Conservation (phyloP, 305 asterid genomes). For the Solanum chacoense region DNA sequence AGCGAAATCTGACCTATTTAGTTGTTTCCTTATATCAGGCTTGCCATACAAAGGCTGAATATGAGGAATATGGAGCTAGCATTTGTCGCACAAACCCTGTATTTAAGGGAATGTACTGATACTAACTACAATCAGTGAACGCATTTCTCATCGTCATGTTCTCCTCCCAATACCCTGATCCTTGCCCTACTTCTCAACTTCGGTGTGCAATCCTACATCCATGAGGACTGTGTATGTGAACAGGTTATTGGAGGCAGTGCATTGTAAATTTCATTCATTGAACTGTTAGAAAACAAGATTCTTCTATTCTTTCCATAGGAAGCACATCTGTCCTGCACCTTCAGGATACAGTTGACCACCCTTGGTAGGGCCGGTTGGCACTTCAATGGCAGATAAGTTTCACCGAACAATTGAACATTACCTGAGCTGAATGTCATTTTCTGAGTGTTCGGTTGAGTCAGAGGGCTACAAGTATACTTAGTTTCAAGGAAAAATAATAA, state of each 20-base stretch:
- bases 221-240: constrained; percentile 2
- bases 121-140: neutral
- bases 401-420: neutral
- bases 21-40: constrained; percentile 35
- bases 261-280: constrained; percentile 5
- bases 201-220: neutral
- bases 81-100: constrained; percentile 92
- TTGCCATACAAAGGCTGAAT: constrained; percentile 93
- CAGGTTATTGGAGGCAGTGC: constrained; percentile 9
- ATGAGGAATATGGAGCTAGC: constrained; percentile 85
- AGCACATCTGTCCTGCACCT: neutral
- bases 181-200: neutral
- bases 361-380: neutral
- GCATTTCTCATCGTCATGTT: neutral
- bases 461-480: constrained; percentile 1
- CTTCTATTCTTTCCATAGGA: constrained; percentile 21
- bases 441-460: neutral
- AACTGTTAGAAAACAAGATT: constrained; percentile 13
- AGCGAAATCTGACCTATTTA: neutral
- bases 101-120: constrained; percentile 88
- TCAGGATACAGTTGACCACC: neutral
- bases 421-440: constrained; percentile 6
- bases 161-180: neutral
- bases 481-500: neutral
- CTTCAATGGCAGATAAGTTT: neutral